Conservation (phyloP, 2,329 filamentous ascomycete genomes). For the Dothideomycetes sp. region DNA sequence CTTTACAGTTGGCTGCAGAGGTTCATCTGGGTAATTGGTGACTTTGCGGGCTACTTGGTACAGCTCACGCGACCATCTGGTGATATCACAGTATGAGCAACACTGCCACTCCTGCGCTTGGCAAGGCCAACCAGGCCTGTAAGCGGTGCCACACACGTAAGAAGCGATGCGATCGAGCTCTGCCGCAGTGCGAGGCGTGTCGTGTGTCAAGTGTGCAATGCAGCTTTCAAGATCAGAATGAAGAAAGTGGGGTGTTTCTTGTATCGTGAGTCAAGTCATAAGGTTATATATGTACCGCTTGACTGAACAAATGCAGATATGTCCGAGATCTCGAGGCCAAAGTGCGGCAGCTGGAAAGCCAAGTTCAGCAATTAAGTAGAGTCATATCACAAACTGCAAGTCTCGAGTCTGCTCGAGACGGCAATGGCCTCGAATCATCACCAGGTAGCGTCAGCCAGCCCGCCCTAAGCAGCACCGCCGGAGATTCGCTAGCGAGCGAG, state of each 20-base stretch:
- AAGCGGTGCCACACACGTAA: neutral
- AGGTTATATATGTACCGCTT: neutral
- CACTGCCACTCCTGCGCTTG: neutral
- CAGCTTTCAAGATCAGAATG: neutral
- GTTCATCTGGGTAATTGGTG: too few relatives aligned
- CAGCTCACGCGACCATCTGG: neutral
- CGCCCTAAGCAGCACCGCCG: neutral
- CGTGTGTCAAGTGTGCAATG: neutral
- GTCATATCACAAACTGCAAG: neutral
- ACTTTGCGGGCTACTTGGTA: neutral
- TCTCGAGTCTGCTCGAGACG: neutral
- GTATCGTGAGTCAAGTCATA: neutral
- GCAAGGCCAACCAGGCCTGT: neutral
- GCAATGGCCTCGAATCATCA: neutral
- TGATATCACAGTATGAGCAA: neutral
- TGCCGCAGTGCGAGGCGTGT: neutral
- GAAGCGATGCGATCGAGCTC: neutral
- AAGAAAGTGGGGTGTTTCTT: neutral
- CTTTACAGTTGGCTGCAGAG: too few relatives aligned
- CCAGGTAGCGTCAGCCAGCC: neutral
- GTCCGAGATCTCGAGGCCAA: neutral
- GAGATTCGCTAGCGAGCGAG: conserved; percentile 6
- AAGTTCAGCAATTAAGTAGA: neutral
- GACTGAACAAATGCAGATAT: neutral
- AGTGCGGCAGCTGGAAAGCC: neutral